A percentile compares a stretch with the other conserved stretches of the same genome.
Evolutionary conservation across 1,139 yeast species (phyloP).

Genomic region (Tardiomyces digboiensis): DNA sequence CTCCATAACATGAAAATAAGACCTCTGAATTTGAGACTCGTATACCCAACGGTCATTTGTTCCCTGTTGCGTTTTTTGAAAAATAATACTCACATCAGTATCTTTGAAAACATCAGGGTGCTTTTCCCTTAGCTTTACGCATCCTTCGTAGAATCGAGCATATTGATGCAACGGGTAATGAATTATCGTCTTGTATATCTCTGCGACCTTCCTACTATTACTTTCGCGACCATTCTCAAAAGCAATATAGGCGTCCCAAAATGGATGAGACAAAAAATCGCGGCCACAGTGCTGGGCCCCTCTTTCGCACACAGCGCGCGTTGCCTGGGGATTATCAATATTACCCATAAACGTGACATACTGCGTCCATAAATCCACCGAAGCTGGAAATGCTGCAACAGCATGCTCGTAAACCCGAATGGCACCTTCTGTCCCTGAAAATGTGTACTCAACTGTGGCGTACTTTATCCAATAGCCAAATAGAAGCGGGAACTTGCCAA

Average conservation of each 20-base stretch:
- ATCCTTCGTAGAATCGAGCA: constrained; percentile 39
- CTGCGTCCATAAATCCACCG: constrained; percentile 62
- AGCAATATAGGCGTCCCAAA: constrained; percentile 62
- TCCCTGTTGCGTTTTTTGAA: constrained; percentile 51
- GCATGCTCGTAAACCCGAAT: constrained; percentile 43
- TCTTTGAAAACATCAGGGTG: constrained; percentile 15
- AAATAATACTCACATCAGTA: constrained; percentile 33
- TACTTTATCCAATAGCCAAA: constrained; percentile 74
- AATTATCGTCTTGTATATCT: constrained; percentile 29
- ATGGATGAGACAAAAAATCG: constrained; percentile 63
- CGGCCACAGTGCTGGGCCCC: constrained; percentile 60
- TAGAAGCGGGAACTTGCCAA: constrained; percentile 55
- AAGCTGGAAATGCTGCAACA: constrained; percentile 41
- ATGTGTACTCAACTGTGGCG: background rate
- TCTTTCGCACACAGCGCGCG: constrained; percentile 39
- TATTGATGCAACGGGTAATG: constrained; percentile 75
- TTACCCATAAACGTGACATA: constrained; percentile 31
- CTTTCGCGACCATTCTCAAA: constrained; percentile 30
- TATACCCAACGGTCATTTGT: constrained; percentile 52
- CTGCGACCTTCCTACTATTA: background rate
- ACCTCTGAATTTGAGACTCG: constrained; percentile 47
- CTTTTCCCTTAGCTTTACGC: constrained; percentile 10
- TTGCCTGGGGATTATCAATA: constrained; percentile 3
- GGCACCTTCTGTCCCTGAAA: constrained; percentile 5
- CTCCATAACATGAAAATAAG: constrained; percentile 41